These are phyloP conservation scores for Globisporangium orthogonon DNA, from an alignment of 352 stramenopile species.

Conservation along the genomic window DNA sequence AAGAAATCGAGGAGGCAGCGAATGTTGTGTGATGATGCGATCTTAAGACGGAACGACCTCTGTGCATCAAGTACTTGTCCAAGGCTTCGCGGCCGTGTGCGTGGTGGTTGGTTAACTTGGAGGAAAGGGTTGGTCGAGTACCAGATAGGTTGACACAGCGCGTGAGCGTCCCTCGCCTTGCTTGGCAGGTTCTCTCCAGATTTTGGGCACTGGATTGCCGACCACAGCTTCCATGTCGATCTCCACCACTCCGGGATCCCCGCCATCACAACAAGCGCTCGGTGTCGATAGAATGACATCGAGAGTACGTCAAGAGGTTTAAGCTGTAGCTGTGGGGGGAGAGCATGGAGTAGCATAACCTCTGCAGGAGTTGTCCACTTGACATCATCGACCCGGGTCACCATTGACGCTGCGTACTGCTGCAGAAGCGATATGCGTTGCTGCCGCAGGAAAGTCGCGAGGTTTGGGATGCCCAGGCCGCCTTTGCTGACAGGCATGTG, in stretches of 20 bases:
- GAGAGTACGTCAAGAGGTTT: not conserved
- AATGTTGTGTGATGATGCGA: not conserved
- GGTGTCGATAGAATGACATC: constrained; percentile 4
- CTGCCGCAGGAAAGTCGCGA: not conserved
- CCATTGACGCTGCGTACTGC: not conserved
- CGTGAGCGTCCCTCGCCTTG: not conserved
- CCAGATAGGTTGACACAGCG: constrained; percentile 4
- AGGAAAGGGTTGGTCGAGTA: not conserved
- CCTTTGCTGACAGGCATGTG: not conserved
- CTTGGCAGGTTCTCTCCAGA: not conserved
- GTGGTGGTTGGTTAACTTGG: not conserved
- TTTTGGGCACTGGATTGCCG: not conserved
- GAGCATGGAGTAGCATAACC: not conserved
- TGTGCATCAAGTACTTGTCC: not conserved
- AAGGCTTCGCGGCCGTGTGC: not conserved
- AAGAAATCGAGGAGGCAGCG: constrained; percentile 3
- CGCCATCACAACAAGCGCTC: not conserved
- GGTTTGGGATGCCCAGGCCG: not conserved
- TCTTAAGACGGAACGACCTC: not conserved
- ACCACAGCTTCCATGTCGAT: constrained; percentile 1
- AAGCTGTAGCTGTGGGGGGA: not conserved
- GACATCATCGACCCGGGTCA: not conserved
- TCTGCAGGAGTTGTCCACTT: not conserved
- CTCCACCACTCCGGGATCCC: not conserved
- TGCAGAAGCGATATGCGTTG: constrained; percentile 2